Percentiles rank a stretch among this genome's conserved stretches.
These are phyloP conservation scores for Microcyclospora pomicola DNA, from an alignment of 2,329 filamentous ascomycete species.

Conservation along the genomic window DNA sequence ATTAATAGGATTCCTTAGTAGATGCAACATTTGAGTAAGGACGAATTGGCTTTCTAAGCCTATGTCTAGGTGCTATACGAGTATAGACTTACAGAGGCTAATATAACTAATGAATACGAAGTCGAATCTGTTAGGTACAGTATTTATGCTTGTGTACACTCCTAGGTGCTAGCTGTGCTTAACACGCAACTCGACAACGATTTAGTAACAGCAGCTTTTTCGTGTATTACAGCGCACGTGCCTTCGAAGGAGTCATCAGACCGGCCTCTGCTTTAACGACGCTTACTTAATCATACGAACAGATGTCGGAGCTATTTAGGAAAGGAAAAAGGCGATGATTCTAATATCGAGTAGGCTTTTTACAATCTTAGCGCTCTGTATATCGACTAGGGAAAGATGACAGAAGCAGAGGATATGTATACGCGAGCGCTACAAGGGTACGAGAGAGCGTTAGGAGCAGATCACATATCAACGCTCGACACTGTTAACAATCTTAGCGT, in stretches of 20 bases:
- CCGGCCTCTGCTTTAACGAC: too few species aligned
- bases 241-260: not conserved
- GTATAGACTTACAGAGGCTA: not conserved
- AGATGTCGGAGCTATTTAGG: not conserved
- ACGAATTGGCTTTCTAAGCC: not conserved
- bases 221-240: not conserved
- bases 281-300: too few species aligned
- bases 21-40: too few species aligned
- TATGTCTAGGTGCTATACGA: not conserved
- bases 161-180: not conserved
- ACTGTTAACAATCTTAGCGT: slow-evolving; percentile 2
- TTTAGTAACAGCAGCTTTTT: too few species aligned
- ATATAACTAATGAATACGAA: not conserved
- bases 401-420: slow-evolving; percentile 8
- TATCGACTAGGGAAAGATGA: slow-evolving; percentile 4
- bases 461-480: slow-evolving; percentile 2
- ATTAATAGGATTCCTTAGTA: too few species aligned
- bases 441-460: too few species aligned
- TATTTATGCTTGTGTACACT: not conserved
- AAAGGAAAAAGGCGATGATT: not conserved
- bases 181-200: not conserved
- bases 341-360: not conserved
- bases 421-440: slow-evolving; percentile 5
- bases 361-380: slow-evolving; percentile 5
- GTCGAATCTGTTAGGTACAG: not conserved